Percentiles rank a stretch among this genome's conserved stretches.
Evolutionary conservation across 352 stramenopile genomes (phyloP).

Genomic region (Aphanomyces astaci): DNA sequence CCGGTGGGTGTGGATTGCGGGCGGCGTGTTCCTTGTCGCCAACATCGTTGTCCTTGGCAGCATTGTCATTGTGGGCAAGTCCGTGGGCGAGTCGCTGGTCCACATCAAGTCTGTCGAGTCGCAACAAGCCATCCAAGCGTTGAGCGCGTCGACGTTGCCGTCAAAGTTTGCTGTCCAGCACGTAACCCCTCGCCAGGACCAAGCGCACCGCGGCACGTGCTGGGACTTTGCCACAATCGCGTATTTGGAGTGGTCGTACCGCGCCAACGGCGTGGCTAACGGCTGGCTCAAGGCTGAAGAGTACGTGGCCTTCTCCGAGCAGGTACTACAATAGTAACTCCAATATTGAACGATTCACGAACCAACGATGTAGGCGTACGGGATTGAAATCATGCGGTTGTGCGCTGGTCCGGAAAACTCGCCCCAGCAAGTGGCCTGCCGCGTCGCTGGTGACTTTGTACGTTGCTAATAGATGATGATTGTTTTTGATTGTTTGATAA

Average conservation of each 20-base stretch:
- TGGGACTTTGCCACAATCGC: conserved; percentile 78
- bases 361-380: conserved; percentile 54
- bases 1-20: neutral
- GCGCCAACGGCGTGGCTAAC: conserved; percentile 49
- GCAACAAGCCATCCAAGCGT: neutral
- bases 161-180: conserved; percentile 76
- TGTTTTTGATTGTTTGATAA: no score
- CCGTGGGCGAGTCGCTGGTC: neutral
- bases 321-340: conserved; percentile 35
- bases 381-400: conserved; percentile 60
- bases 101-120: neutral
- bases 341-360: no score
- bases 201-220: conserved; percentile 66
- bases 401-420: conserved; percentile 58
- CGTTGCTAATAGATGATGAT: neutral
- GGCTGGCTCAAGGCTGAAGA: conserved; percentile 62
- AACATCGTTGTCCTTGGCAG: neutral
- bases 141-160: conserved; percentile 28
- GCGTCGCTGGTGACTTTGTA: conserved; percentile 55
- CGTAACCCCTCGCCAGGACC: conserved; percentile 64
- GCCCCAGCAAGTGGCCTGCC: conserved; percentile 56
- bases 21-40: neutral
- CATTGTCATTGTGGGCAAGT: neutral
- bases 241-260: conserved; percentile 73
- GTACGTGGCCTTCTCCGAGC: conserved; percentile 72